Conservation (phyloP, 139 green algal species). For the Chlorella vulgaris region DNA sequence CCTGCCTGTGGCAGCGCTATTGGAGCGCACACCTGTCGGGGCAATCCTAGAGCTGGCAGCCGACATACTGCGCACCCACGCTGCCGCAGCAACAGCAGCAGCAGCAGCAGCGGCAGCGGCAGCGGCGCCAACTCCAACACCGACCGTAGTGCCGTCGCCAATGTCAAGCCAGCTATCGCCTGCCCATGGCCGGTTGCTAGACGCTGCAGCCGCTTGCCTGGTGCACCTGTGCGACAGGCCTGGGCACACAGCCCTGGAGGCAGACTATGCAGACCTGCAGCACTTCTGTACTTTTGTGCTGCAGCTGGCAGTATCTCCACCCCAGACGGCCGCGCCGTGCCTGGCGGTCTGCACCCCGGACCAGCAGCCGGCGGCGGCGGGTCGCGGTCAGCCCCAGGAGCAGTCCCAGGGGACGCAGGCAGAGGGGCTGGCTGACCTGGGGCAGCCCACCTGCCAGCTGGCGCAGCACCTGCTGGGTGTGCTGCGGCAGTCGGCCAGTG, state of each 20-base stretch:
- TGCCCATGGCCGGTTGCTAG: conserved; percentile 6
- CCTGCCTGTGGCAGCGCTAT: background rate
- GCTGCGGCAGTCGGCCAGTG: background rate
- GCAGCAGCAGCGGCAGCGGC: background rate
- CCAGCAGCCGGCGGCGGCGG: background rate
- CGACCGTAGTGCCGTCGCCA: no score
- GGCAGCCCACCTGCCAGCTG: background rate
- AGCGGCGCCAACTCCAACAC: background rate
- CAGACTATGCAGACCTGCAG: conserved; percentile 1
- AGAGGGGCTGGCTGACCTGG: background rate
- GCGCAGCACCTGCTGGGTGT: background rate
- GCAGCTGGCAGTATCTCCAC: background rate
- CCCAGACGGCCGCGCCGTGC: background rate
- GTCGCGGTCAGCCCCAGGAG: background rate
- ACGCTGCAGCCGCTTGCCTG: background rate
- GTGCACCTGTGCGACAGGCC: conserved; percentile 6
- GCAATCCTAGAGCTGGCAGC: conserved; percentile 2
- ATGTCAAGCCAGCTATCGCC: background rate
- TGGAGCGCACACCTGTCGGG: conserved; percentile 10
- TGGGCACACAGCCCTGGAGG: background rate
- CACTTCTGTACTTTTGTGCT: background rate
- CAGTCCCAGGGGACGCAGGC: background rate
- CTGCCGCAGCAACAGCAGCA: background rate
- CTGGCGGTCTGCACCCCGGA: background rate
- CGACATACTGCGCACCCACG: conserved; percentile 26